Evolutionary conservation across 2,329 filamentous ascomycete species (phyloP).

Genomic region (Nemania abortiva): DNA sequence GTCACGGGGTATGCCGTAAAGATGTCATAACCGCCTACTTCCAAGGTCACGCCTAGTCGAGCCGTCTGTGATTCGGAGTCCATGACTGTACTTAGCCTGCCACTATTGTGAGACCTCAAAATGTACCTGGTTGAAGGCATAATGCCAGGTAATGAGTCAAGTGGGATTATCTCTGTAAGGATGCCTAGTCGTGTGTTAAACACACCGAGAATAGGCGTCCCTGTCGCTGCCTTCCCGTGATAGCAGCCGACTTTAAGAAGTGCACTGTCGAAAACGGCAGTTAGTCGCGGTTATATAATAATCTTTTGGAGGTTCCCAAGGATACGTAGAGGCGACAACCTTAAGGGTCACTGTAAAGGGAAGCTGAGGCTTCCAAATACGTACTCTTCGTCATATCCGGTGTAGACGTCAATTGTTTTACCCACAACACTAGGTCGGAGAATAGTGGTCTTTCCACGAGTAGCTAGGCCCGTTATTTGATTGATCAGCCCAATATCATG

Average conservation of each 20-base stretch:
- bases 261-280: conserved; percentile 45
- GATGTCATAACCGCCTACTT: conserved; percentile 80
- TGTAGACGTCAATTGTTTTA: conserved; percentile 79
- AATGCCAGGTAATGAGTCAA: conserved; percentile 80
- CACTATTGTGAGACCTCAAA: conserved; percentile 77
- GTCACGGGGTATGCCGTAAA: conserved; percentile 78
- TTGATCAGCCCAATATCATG: conserved; percentile 81
- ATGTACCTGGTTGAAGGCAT: conserved; percentile 71
- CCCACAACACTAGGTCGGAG: conserved; percentile 82
- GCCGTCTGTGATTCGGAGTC: conserved; percentile 58
- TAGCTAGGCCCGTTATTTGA: conserved; percentile 83
- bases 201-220: conserved; percentile 81
- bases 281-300: conserved; percentile 12
- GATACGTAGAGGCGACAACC: not conserved
- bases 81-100: conserved; percentile 68
- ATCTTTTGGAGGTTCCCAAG: not conserved
- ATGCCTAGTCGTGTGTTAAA: conserved; percentile 81
- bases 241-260: conserved; percentile 85
- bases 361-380: not conserved
- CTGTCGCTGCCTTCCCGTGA: conserved; percentile 73
- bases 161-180: conserved; percentile 75
- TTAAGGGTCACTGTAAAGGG: not conserved
- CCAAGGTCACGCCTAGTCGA: conserved; percentile 73
- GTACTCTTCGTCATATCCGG: conserved; percentile 75
- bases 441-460: conserved; percentile 79